These are phyloP conservation scores for Cenchrus purpureus DNA, from an alignment of 176 grass and related monocot genomes.

Conservation along the genomic window DNA sequence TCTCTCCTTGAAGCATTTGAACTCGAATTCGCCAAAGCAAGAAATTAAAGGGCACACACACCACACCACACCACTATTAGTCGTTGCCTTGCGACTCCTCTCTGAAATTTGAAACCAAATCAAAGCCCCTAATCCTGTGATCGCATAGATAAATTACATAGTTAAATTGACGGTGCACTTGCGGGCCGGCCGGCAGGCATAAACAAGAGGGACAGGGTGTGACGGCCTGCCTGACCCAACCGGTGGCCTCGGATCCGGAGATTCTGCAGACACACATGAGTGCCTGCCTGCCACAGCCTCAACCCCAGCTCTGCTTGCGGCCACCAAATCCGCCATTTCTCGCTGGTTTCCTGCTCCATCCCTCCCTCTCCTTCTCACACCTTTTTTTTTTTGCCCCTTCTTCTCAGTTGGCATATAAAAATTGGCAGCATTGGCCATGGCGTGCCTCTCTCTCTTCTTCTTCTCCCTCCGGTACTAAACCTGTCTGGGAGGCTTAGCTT, in stretches of 20 bases:
- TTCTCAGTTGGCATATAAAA: conserved; percentile 37
- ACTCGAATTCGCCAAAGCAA: conserved; percentile 32
- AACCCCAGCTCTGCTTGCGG: not conserved
- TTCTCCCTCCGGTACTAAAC: conserved; percentile 40
- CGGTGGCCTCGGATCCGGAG: conserved; percentile 82
- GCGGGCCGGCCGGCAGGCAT: conserved; percentile 9
- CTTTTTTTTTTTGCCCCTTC: not conserved
- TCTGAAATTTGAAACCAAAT: conserved; percentile 38
- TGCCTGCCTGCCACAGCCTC: conserved; percentile 17
- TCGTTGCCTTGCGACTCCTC: conserved; percentile 11
- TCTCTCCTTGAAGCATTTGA: not conserved
- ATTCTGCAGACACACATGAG: conserved; percentile 63
- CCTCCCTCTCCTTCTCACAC: not conserved
- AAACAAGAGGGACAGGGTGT: conserved; percentile 50
- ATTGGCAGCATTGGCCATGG: conserved; percentile 30
- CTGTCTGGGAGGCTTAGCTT: conserved; percentile 38
- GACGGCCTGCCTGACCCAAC: conserved; percentile 55
- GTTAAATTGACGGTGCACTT: not conserved
- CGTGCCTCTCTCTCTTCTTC: not conserved
- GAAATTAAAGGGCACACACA: conserved; percentile 24
- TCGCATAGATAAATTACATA: not conserved
- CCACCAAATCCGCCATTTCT: conserved; percentile 51
- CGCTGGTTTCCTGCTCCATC: conserved; percentile 42
- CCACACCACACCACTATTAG: conserved; percentile 3
- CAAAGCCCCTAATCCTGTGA: not conserved